Conservation (phyloP, 345 rosid species). For the Excoecaria agallocha region DNA sequence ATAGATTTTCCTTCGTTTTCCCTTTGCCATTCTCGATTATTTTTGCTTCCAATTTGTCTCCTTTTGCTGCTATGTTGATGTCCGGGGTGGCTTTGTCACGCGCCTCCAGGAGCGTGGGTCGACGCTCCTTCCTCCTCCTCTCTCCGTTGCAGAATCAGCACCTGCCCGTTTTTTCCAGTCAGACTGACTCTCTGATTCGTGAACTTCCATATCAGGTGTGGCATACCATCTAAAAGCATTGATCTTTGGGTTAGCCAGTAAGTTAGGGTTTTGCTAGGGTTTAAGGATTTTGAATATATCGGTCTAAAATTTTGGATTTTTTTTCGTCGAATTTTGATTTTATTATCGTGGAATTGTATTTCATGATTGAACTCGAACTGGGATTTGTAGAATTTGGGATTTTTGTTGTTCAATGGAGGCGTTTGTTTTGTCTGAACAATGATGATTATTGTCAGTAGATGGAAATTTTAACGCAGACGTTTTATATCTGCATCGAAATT, state of each 20-base stretch:
- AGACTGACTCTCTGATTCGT: constrained; percentile 36
- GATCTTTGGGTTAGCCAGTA: neutral
- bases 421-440: neutral
- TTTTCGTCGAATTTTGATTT: neutral
- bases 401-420: neutral
- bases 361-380: neutral
- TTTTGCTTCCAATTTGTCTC: neutral
- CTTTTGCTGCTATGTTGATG: constrained; percentile 38
- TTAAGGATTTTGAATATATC: constrained; percentile 26
- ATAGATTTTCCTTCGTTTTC: neutral
- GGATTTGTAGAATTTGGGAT: neutral
- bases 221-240: neutral
- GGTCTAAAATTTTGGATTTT: neutral
- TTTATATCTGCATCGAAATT: neutral
- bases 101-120: constrained; percentile 44
- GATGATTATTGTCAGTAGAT: neutral
- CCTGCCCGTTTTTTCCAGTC: constrained; percentile 31
- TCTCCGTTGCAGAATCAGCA: constrained; percentile 32
- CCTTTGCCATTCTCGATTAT: neutral
- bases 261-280: constrained; percentile 46
- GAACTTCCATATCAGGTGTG: constrained; percentile 41
- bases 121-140: constrained; percentile 41
- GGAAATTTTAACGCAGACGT: neutral
- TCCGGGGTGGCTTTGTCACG: constrained; percentile 49
- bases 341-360: neutral